Evolutionary conservation across 768 basidiomycete species (phyloP).

Genomic region (Boletus fagicola): DNA sequence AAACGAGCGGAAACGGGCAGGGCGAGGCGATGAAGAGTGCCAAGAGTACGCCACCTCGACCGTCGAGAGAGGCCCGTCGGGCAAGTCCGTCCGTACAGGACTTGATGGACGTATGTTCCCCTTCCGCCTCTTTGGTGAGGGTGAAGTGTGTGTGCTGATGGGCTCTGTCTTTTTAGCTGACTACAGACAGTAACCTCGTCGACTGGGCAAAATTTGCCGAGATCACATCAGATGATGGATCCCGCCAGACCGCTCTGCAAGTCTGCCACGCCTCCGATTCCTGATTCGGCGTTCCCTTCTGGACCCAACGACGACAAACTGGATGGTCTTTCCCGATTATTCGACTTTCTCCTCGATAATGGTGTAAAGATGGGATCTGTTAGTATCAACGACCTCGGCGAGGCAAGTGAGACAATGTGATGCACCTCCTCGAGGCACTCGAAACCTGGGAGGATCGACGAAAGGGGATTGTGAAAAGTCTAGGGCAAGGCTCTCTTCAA

Average conservation of each 20-base stretch:
- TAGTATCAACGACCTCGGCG: slow-evolving; percentile 77
- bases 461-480: slow-evolving; percentile 44
- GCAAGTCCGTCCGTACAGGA: slow-evolving; percentile 32
- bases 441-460: too few species aligned
- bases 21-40: slow-evolving; percentile 16
- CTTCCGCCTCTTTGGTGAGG: background rate
- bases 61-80: slow-evolving; percentile 62
- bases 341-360: slow-evolving; percentile 91
- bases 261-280: slow-evolving; percentile 65
- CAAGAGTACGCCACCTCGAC: slow-evolving; percentile 55
- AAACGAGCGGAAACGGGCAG: slow-evolving; percentile 15
- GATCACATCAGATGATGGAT: slow-evolving; percentile 55
- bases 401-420: slow-evolving; percentile 11
- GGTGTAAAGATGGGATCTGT: slow-evolving; percentile 90
- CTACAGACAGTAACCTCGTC: slow-evolving; percentile 56
- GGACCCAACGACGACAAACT: slow-evolving; percentile 72
- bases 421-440: too few species aligned
- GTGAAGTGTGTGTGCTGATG: background rate
- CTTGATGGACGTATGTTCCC: slow-evolving; percentile 15
- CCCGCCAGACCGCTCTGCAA: slow-evolving; percentile 44
- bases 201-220: slow-evolving; percentile 92
- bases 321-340: slow-evolving; percentile 83
- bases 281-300: slow-evolving; percentile 74
- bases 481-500: background rate
- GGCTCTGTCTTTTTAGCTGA: background rate